Evolutionary conservation across 2,329 filamentous ascomycete genomes (phyloP).

Genomic region (Aureobasidium sp.): DNA sequence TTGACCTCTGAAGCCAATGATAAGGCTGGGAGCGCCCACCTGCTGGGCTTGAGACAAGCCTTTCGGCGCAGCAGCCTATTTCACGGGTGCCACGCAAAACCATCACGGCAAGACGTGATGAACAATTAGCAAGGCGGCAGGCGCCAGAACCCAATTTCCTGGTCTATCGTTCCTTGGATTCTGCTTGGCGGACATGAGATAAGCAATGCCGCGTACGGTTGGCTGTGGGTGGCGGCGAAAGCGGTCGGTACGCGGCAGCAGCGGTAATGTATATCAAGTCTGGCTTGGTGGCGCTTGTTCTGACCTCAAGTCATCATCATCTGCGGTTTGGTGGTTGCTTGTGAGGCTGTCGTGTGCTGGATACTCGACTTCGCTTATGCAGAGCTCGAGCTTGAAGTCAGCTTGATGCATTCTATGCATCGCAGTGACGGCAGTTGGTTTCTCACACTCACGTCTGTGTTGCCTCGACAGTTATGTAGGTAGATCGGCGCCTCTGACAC

Average conservation of each 20-base stretch:
- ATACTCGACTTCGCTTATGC: too few relatives aligned
- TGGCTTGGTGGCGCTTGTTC: neutral
- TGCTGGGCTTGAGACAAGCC: neutral
- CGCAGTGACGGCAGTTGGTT: too few relatives aligned
- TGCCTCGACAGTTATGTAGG: too few relatives aligned
- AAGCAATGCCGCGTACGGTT: constrained; percentile 1
- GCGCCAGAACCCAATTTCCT: neutral
- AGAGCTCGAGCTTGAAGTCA: too few relatives aligned
- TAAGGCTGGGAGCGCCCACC: constrained; percentile 2
- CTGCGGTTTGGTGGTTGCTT: too few relatives aligned
- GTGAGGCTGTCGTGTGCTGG: too few relatives aligned
- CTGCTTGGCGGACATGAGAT: neutral
- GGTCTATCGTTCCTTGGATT: neutral
- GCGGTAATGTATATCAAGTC: neutral
- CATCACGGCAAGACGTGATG: neutral
- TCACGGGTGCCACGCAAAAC: neutral
- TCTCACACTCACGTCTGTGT: too few relatives aligned
- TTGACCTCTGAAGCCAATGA: neutral
- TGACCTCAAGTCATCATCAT: neutral
- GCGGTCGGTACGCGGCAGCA: neutral
- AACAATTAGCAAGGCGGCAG: neutral
- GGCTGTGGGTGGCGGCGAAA: neutral
- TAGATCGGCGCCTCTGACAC: too few relatives aligned
- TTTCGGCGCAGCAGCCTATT: neutral
- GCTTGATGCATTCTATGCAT: too few relatives aligned